Evolutionary conservation across 345 rosid genomes (phyloP).

Genomic region (Ceriops zippeliana): DNA sequence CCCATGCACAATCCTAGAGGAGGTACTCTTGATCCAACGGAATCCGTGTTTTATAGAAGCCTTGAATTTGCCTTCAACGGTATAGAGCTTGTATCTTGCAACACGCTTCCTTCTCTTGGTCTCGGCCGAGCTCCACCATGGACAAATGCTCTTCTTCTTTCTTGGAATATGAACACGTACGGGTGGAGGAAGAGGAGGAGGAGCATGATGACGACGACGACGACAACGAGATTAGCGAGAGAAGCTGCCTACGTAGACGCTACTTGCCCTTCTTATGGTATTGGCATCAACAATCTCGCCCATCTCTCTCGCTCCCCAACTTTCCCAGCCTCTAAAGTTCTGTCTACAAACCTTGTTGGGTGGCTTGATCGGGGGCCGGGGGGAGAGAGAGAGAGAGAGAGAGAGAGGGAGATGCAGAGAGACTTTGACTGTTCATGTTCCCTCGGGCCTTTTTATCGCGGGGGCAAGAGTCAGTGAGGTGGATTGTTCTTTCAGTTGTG

Average conservation of each 20-base stretch:
- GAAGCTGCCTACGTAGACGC: no score
- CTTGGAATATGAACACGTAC: neutral
- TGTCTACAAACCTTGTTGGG: neutral
- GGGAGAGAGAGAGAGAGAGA: neutral
- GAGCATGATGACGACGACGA: no score
- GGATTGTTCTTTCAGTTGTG: no score
- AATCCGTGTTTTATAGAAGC: neutral
- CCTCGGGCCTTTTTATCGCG: no score
- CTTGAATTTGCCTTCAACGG: neutral
- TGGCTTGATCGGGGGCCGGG: neutral
- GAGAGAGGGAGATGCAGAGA: neutral
- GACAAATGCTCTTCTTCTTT: neutral
- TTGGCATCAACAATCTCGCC: neutral
- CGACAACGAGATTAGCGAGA: neutral
- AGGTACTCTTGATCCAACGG: slow-evolving; percentile 1
- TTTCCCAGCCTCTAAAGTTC: neutral
- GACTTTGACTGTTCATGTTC: neutral
- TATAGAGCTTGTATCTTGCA: neutral
- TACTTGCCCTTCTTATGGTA: no score
- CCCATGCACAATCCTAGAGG: neutral
- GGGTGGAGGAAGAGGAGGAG: neutral
- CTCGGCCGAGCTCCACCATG: neutral
- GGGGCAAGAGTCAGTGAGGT: no score
- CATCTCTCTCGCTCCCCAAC: neutral
- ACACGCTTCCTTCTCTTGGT: neutral